Base-by-base conservation (phyloP, 202 grass and related monocot genomes). In the Carex arenaria region DNA sequence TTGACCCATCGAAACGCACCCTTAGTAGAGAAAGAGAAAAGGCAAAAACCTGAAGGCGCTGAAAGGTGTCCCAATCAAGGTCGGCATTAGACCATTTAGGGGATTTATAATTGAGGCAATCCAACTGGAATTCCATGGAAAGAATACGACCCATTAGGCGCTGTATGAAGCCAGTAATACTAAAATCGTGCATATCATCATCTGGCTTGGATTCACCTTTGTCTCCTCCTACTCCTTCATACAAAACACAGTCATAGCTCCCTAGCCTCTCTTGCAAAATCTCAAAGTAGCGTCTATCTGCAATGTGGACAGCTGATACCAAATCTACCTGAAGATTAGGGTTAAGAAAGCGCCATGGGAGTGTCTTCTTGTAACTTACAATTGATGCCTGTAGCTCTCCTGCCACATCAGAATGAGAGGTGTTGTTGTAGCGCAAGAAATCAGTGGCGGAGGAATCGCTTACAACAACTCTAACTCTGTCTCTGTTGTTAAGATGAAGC, bases 281-380 rank as follows among this genome's bases (percentile, higher is more conserved):
- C 64, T 92, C 90, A 28, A 95, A 93, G 69, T 93, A 98, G 93
- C 87, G 75, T 81, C 85, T 95, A 70, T 98, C 95, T 0, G 95
- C 95, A 82, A 95, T 93, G 88, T 95, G 95, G 9, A 98, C 90
- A 15, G 92, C 92, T 17, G 95, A 98, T 14, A 98, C 89, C 86
- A 98, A 90, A 85, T 98, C 95, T 19, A 97, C 94, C 92, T 85
- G 89, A 68, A 95, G 90, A 63, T 76, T 87, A 17, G 95, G 92
- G 72, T 89, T 67, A 22, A 98, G 14, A 60, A 95, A 71, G n/a
- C 88, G 85, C 89, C 89, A 92, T 23, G 95, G 93, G 67, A 93
- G 23, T 5, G 72, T 89, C 86, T 90, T 98, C 89, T 87, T 66
- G 89, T 92, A 95, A 26, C 83, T 89, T 32, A 98, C 91, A 15